Base-by-base conservation (phyloP, 2,329 filamentous ascomycete genomes). In the Colletotrichum cereale region DNA sequence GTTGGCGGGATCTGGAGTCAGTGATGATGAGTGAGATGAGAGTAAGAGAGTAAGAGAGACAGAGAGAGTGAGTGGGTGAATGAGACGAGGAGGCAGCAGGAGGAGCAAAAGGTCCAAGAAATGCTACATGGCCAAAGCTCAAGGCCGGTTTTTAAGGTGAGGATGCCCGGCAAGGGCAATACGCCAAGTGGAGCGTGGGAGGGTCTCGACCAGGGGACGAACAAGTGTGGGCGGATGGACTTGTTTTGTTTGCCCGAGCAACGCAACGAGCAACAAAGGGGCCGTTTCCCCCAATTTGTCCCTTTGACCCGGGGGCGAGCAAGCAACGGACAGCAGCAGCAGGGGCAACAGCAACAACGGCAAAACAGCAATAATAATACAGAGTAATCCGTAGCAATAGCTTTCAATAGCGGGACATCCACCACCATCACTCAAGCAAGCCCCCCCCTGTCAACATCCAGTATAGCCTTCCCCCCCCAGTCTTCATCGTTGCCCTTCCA, bases 201-300 rank as follows among this genome's bases (percentile, higher is more conserved):
- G 52, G 55, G 63, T 67, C 67, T 62, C 67, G 67, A 47, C 47
- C 53, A 66, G 61, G 61, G 42, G 26, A 47, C 62, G 26, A 56
- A 44, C 34, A 11, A 42, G n/a, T 44, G 55, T 56, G 67, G 63
- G 48, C 67, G 63, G 18, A 18, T 18, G 42, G 42, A 5, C 44
- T 12, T 34, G 65, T 68, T 69, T 68, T 68, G 69, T 68, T 71
- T 71, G 69, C 52, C 65, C 52, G 69, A 71, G 69, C 69, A 71
- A 71, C 69, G 67, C 69, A 71, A 71, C 69, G 62, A 12, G 50
- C 60, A 52, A 44, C 60, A 50, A 62, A 47, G 60, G 62, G 38
- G n/a, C 53, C n/a, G 40, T 50, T 65, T 36, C 47, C 55, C 55
- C 62, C 40, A 52, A 50, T 63, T 48, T 36, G 50, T 47, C 16